Percentiles rank a stretch among this genome's conserved stretches.
phyloP scores from a whole-genome alignment of 2,329 filamentous ascomycete genomes.

The Aotearoamyces nothofagi region DNA sequence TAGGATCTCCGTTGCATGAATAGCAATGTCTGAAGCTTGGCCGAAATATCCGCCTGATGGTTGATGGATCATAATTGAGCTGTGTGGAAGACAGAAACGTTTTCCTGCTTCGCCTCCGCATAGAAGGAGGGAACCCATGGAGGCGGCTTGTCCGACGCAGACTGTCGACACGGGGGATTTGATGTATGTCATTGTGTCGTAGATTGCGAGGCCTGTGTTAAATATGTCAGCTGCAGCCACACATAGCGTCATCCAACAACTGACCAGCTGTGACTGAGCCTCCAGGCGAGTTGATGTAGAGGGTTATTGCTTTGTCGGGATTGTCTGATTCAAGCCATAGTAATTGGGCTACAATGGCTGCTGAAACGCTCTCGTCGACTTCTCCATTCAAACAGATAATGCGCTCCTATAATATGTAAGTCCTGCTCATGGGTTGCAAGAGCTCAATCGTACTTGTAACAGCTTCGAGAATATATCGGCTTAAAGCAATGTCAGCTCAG shows the following conservation, averaged over 20 bases:
- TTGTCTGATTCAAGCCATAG: conserved; percentile 97
- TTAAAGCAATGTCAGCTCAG: conserved; percentile 21
- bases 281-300: conserved; percentile 96
- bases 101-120: conserved; percentile 76
- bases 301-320: conserved; percentile 84
- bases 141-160: conserved; percentile 85
- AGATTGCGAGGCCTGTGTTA: conserved; percentile 58
- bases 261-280: conserved; percentile 73
- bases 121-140: conserved; percentile 83
- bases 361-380: conserved; percentile 80
- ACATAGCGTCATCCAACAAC: conserved; percentile 2
- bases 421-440: background rate
- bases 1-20: conserved; percentile 94
- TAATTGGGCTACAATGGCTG: conserved; percentile 89
- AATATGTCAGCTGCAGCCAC: background rate
- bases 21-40: conserved; percentile 70
- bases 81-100: conserved; percentile 82
- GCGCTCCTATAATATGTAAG: conserved; percentile 46
- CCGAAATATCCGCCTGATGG: conserved; percentile 61
- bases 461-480: conserved; percentile 75
- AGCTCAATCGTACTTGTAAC: conserved; percentile 39
- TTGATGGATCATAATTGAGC: conserved; percentile 94
- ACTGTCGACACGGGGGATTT: conserved; percentile 85
- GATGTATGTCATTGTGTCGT: conserved; percentile 98
- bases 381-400: conserved; percentile 88